Conservation (phyloP, 1,139 yeast species). For the Hansenula sp. region DNA sequence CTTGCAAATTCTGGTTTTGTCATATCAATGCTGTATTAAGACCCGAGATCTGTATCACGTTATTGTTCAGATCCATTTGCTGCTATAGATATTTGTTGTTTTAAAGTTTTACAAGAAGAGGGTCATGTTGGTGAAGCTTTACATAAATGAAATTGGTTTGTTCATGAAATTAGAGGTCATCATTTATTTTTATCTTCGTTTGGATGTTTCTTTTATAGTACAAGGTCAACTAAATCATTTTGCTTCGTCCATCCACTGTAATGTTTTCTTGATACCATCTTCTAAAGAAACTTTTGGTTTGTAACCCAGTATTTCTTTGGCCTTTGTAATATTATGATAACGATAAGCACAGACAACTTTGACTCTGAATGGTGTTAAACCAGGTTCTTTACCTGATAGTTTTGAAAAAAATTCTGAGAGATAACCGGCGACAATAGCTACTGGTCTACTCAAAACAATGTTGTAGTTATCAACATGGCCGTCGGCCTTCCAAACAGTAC, state of each 20-base stretch:
- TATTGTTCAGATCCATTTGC: too few relatives aligned
- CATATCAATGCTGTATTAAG: neutral
- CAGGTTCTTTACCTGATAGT: constrained; percentile 77
- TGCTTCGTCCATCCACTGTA: constrained; percentile 86
- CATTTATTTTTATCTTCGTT: neutral
- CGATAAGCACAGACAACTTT: constrained; percentile 91
- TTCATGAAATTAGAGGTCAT: neutral
- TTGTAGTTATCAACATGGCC: constrained; percentile 73
- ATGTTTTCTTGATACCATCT: constrained; percentile 75
- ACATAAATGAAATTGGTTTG: too few relatives aligned
- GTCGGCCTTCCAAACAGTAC: constrained; percentile 96
- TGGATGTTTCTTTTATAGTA: neutral
- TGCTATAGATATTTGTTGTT: neutral
- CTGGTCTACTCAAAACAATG: constrained; percentile 64
- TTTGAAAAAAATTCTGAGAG: constrained; percentile 71
- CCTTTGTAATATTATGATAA: constrained; percentile 89
- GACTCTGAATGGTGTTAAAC: constrained; percentile 95
- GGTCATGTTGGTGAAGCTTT: too few relatives aligned
- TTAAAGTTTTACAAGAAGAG: too few relatives aligned
- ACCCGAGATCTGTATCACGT: neutral
- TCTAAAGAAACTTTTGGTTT: constrained; percentile 77
- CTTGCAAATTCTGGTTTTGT: neutral
- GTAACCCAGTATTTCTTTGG: constrained; percentile 74
- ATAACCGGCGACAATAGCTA: constrained; percentile 80
- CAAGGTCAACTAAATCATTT: neutral